These are phyloP conservation scores for Porphyridium purpureum DNA, from an alignment of 23 red algal genomes.

Conservation along the genomic window DNA sequence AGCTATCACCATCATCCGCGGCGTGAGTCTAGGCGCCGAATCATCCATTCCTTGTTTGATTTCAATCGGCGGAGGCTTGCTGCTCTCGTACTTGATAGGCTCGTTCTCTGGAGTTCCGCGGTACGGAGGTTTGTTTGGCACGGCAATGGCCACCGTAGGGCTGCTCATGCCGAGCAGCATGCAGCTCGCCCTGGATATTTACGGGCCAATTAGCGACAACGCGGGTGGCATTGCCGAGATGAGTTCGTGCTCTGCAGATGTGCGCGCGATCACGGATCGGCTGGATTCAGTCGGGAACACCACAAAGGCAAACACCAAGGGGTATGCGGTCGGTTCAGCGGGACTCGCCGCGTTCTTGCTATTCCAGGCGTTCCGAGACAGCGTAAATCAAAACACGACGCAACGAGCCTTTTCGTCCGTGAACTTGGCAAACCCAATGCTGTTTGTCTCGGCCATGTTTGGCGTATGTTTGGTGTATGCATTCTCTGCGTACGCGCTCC, in stretches of 20 bases:
- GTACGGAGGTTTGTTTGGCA: too few relatives aligned
- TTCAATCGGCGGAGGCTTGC: too few relatives aligned
- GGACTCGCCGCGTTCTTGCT: conserved; percentile 15
- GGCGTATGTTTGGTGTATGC: conserved; percentile 14
- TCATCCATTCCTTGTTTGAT: too few relatives aligned
- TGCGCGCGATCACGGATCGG: conserved; percentile 22
- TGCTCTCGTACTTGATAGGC: too few relatives aligned
- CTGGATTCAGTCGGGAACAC: conserved; percentile 19
- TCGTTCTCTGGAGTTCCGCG: too few relatives aligned
- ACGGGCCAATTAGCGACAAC: conserved; percentile 35
- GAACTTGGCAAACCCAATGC: conserved; percentile 12
- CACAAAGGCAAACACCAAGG: conserved; percentile 24
- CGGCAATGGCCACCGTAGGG: too few relatives aligned
- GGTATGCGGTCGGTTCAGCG: conserved; percentile 24
- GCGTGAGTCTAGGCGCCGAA: too few relatives aligned
- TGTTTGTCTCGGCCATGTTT: conserved; percentile 14
- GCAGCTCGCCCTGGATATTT: too few relatives aligned
- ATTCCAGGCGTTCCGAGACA: conserved; percentile 16
- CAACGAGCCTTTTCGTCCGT: conserved; percentile 5
- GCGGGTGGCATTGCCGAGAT: conserved; percentile 64
- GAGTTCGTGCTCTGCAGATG: too few relatives aligned
- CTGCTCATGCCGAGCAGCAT: too few relatives aligned
- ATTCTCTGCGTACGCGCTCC: conserved; percentile 13
- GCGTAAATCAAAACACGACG: too few relatives aligned
- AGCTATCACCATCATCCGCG: too few relatives aligned